Conservation (phyloP, 345 rosid species). For the Heritiera littoralis region DNA sequence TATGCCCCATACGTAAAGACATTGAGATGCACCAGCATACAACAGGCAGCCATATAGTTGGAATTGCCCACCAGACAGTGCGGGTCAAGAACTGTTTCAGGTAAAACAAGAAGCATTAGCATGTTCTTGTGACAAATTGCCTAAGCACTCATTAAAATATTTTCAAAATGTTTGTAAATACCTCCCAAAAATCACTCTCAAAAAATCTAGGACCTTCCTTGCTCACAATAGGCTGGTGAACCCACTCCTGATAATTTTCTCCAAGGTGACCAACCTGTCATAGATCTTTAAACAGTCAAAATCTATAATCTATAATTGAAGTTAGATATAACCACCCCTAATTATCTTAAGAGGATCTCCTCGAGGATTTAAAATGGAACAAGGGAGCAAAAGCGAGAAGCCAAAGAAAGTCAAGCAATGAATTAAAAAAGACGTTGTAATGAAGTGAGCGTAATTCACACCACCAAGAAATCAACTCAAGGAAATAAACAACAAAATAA, state of each 20-base stretch:
- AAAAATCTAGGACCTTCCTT: constrained; percentile 96
- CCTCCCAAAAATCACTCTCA: constrained; percentile 89
- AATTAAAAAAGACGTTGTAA: background rate
- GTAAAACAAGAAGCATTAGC: constrained; percentile 5
- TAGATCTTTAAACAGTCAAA: constrained; percentile 19
- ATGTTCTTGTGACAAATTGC: background rate
- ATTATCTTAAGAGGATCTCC: background rate
- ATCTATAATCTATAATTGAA: constrained; percentile 6
- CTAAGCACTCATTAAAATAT: background rate
- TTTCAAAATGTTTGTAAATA: constrained; percentile 20
- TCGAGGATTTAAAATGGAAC: background rate
- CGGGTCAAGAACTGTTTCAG: constrained; percentile 75
- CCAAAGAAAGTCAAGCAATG: background rate
- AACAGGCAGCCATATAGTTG: constrained; percentile 88
- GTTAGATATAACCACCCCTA: background rate
- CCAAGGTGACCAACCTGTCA: constrained; percentile 96
- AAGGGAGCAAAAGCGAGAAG: background rate
- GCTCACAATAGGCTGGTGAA: constrained; percentile 92
- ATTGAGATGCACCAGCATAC: constrained; percentile 59
- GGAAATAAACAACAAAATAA: constrained; percentile 2
- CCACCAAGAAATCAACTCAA: background rate
- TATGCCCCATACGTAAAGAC: constrained; percentile 66
- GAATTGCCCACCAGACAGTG: constrained; percentile 98
- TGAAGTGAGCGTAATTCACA: background rate
- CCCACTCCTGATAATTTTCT: constrained; percentile 93